Evolutionary conservation across 2,329 filamentous ascomycete species (phyloP), one percentile per base, ranked within the genome.

Genomic region (Penicillium sp.): DNA sequence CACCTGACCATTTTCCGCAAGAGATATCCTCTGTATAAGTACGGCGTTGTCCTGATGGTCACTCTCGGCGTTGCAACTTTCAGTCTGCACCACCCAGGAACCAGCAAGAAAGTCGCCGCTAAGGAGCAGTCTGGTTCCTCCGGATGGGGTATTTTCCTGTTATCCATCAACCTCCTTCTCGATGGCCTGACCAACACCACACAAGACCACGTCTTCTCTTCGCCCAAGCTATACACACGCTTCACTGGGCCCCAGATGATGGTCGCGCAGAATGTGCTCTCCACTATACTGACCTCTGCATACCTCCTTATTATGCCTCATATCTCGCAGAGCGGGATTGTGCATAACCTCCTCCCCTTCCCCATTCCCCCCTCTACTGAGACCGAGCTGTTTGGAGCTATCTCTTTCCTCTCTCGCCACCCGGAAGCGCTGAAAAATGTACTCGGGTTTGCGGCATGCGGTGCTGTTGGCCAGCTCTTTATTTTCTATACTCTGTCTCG

Each of bases 171-270:
- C 73, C 80, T 99, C 47, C 83, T 99, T 18, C 94, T 99, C 67
- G 94, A 99, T 72, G 94, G 94, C 61, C 81, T 99, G 50, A 97
- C 93, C 55, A 99, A 99, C 75, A 91, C 88, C 50, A 96, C 93
- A 2, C 94, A 99, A 79, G 94, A 99, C 74, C 87, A 96, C 74
- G 91, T 99, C 72, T 97, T 97, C 72, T 75, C 77, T 60, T 81
- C 84, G 7, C 76, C 76, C 2, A 74, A 77, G 26, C 70, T 74
- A 1, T 96, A 91, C 75, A 85, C 84, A 61, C 86, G 87, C 13
- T 97, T 94, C 71, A 84, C 85, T 2, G 94, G 94, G 9, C 91
- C 93, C 56, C 94, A 99, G 81, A 99, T 99, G 94, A 99, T 99
- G 94, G 95, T 92, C 71, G 92, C 93, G 36, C 91, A 97, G 75